Evolutionary conservation across 352 stramenopile species (phyloP), one percentile per base, ranked within the genome.

Genomic region (Phytophthora hybrid): DNA sequence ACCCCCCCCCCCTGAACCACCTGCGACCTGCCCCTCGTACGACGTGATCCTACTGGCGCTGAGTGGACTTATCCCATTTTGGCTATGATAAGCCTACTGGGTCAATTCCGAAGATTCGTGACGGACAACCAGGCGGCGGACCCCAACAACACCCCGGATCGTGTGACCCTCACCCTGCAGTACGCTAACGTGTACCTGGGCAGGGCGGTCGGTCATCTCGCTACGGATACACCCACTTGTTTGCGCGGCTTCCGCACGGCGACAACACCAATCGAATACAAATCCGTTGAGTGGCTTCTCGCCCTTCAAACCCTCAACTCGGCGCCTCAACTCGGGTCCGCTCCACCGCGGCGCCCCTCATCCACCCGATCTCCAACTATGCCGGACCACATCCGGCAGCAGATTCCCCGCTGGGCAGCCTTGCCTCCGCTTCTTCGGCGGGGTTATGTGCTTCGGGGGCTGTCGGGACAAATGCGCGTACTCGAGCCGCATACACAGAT

Each of bases 141-240:
- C 39, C 39, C 18, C 31, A 31, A 49, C 37, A 63, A 63, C 57
- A 23, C n/a, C 13, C 44, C 44, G 16, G 26, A 14, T 1, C 49
- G 60, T 5, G 32, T 66, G 3, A 66, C 32, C 13, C 49, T 51
- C n/a, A 53, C 60, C 0, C 32, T 34, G 13, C 60, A 59, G n/a
- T 66, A 59, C 13, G 60, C 46, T 1, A 66, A 66, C 34, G 5
- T 66, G 2, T 66, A 66, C 21, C 29, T 66, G 16, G 47, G 60
- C 3, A 52, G 23, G 18, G 60, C 60, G 1, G 47, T 41, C 3
- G 49, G 60, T 21, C 60, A 66, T 39, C 32, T 66, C 2, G 47
- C 46, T 16, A 34, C 26, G 5, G 60, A 58, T 16, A 49, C 31
- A 18, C 49, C 60, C 5, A 59, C 9, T 1, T 59, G 47, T 47